phyloP scores from a whole-genome alignment of 1,284 basidiomycete genomes.

The Nidula niveotomentosa region DNA sequence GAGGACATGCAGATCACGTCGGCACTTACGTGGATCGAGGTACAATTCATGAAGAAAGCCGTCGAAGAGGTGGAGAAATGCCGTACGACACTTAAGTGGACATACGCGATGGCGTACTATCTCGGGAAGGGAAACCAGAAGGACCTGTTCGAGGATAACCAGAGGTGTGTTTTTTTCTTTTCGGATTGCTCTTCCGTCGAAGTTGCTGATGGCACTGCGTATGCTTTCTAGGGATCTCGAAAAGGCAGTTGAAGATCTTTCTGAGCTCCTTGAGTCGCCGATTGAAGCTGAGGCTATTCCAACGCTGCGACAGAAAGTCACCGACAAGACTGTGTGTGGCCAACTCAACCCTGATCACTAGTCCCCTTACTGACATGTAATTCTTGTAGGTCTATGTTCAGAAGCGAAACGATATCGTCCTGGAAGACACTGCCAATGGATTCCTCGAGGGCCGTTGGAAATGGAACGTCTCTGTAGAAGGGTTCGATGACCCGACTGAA shows the following conservation, averaged over 20 bases:
- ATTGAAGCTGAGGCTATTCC: conserved; percentile 87
- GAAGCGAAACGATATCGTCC: conserved; percentile 92
- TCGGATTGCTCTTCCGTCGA: not conserved
- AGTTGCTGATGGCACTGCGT: not conserved
- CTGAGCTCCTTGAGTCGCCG: conserved; percentile 88
- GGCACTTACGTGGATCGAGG: conserved; percentile 96
- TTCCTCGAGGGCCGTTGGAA: conserved; percentile 86
- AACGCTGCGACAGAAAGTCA: conserved; percentile 86
- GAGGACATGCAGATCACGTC: conserved; percentile 97
- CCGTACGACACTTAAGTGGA: conserved; percentile 98
- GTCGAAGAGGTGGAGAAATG: conserved; percentile 91
- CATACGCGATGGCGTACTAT: conserved; percentile 99
- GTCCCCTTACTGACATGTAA: not conserved
- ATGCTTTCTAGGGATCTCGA: conserved; percentile 76
- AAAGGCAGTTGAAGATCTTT: conserved; percentile 92
- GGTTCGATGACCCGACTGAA: conserved; percentile 45
- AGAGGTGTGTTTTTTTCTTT: conserved; percentile 53
- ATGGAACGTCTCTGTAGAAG: conserved; percentile 70
- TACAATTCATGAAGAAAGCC: conserved; percentile 98
- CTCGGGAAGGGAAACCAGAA: conserved; percentile 88
- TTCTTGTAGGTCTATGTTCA: conserved; percentile 83
- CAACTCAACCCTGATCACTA: not conserved
- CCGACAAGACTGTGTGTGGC: conserved; percentile 82
- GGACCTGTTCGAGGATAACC: conserved; percentile 97
- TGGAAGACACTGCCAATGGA: conserved; percentile 92